Base-by-base conservation (phyloP, 371 early-diverging fungal species). In the Cokeromyces recurvatus region DNA sequence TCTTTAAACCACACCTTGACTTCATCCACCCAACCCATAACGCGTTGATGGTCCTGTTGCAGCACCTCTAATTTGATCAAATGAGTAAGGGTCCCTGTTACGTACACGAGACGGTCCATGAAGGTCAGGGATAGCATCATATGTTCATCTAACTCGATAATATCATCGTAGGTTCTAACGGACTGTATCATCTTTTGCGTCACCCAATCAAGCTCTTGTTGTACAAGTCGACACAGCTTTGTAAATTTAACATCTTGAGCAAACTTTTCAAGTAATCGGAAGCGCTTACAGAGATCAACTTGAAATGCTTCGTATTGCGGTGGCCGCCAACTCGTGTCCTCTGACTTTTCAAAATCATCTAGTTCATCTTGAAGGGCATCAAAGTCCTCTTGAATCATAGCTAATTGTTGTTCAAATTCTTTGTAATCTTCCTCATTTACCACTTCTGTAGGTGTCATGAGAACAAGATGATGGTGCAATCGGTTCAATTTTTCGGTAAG, bases 1-100 rank as follows among this genome's bases (percentile, higher is more conserved):
- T 68, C 68, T n/a, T 49, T 46, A 44, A 71, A 68, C 72, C 72
- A 71, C 22, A 68, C 40, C 16, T 64, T 57, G 1, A 71, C 68
- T 53, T 71, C 72, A 36, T 74, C 69, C 24, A 76, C 74, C 79
- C 79, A 78, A 21, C 56, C 47, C 8, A 52, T 36, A 16, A 78
- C 73, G 8, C 64, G 48, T 12, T 57, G 38, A 29, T 66, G 65
- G 35, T 66, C 63, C 12, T 51, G 40, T 5, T 55, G 52, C 16
- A 75, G 49, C 2, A 53, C 45, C n/a, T 69, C 63, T 8, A 61
- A 62, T 17, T 65, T 62, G 1, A 43, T 24, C 0, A 34, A 38
- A 44, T 74, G 71, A 4, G 54, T 41, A 23, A 62, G 63, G 0
- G 35, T 21, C 19, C 8, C 15, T 40, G n/a, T n/a, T n/a, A n/a